These are phyloP conservation scores for Sordariomycetes sp. DNA, from an alignment of 2,329 filamentous ascomycete genomes.

Conservation along the genomic window DNA sequence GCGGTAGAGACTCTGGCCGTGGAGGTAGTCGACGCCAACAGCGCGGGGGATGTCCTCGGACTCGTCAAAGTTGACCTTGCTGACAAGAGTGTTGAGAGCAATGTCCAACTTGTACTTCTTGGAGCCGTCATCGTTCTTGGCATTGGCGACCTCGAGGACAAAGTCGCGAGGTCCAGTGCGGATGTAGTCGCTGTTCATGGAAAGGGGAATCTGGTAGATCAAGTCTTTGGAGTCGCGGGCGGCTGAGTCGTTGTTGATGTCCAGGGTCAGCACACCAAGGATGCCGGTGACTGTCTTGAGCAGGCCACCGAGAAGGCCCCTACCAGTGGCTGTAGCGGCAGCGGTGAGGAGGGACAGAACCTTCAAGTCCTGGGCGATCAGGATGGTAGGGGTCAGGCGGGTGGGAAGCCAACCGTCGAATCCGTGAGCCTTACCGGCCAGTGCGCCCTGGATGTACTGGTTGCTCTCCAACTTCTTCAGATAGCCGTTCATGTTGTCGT, in stretches of 20 bases:
- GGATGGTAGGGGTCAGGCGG: constrained; percentile 27
- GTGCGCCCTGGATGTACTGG: constrained; percentile 25
- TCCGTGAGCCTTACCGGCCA: constrained; percentile 9
- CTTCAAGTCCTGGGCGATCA: constrained; percentile 34
- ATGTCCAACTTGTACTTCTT: constrained; percentile 29
- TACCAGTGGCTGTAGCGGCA: constrained; percentile 13
- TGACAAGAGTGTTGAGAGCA: constrained; percentile 26
- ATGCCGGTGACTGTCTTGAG: constrained; percentile 4
- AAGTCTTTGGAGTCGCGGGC: constrained; percentile 29
- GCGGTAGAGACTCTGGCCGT: constrained; percentile 27
- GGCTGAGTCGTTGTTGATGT: constrained; percentile 32
- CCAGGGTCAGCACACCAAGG: constrained; percentile 23
- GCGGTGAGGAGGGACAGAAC: constrained; percentile 27
- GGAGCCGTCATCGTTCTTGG: constrained; percentile 32
- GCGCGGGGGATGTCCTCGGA: constrained; percentile 18
- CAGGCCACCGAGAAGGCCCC: constrained; percentile 8
- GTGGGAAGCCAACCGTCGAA: constrained; percentile 22
- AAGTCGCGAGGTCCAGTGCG: constrained; percentile 42
- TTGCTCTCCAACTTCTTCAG: constrained; percentile 47
- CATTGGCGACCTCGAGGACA: constrained; percentile 35
- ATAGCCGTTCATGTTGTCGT: constrained; percentile 51
- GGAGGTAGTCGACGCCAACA: constrained; percentile 28
- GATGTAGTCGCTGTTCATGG: constrained; percentile 16
- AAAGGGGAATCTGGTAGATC: constrained; percentile 40
- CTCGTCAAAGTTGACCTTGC: constrained; percentile 11